Conservation (phyloP, 208 protist species). For the Leishmania gerbilli region DNA sequence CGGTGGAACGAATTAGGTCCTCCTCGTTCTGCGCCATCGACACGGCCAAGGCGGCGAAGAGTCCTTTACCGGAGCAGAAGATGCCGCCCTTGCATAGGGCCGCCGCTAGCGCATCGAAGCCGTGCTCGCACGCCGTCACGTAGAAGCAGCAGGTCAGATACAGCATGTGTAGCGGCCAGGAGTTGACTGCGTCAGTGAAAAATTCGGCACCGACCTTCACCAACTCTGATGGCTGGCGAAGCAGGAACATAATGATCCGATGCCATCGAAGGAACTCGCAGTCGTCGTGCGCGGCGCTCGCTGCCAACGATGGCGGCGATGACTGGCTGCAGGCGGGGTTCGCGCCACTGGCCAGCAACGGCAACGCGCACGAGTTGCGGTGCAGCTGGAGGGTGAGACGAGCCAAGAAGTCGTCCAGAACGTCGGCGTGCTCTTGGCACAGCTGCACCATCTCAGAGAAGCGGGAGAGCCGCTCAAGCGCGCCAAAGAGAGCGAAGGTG, state of each 20-base stretch:
- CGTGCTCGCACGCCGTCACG: slow-evolving; percentile 51
- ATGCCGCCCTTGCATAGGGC: slow-evolving; percentile 47
- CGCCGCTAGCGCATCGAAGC: slow-evolving; percentile 44
- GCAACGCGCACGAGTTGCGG: slow-evolving; percentile 6
- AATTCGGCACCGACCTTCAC: slow-evolving; percentile 52
- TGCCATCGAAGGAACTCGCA: slow-evolving; percentile 32
- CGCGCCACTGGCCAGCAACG: neutral
- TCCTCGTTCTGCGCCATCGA: slow-evolving; percentile 60
- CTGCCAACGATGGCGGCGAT: neutral
- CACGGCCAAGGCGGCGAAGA: slow-evolving; percentile 74
- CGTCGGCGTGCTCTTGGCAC: slow-evolving; percentile 30
- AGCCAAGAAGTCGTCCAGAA: slow-evolving; percentile 48
- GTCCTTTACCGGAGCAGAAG: slow-evolving; percentile 59
- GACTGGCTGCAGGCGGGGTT: neutral
- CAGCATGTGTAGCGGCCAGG: slow-evolving; percentile 75
- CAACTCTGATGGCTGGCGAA: slow-evolving; percentile 28
- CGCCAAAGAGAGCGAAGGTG: slow-evolving; percentile 76
- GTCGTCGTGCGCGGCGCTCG: slow-evolving; percentile 13
- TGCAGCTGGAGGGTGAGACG: slow-evolving; percentile 31
- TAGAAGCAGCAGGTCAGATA: slow-evolving; percentile 74
- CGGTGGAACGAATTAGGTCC: slow-evolving; percentile 40
- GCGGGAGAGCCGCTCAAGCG: slow-evolving; percentile 50
- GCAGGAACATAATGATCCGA: slow-evolving; percentile 35
- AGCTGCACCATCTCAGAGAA: slow-evolving; percentile 58
- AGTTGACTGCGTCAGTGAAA: slow-evolving; percentile 62